Evolutionary conservation across 148 eudicot species (phyloP).

Genomic region (Bassia scoparia): DNA sequence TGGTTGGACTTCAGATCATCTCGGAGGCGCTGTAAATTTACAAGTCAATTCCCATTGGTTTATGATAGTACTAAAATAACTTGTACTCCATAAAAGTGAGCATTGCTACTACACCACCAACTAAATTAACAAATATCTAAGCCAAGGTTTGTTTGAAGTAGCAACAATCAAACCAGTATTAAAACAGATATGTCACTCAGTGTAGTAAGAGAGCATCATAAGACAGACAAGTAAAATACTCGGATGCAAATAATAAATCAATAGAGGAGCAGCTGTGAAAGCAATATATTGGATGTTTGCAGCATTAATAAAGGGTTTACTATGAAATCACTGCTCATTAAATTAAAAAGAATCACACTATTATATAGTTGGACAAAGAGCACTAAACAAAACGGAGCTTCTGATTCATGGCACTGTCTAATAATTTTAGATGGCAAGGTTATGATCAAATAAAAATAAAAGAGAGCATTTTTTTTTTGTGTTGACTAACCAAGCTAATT

Average conservation of each 20-base stretch:
- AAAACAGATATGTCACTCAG: neutral
- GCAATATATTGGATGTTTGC: too few relatives aligned
- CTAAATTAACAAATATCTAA: neutral
- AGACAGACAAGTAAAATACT: neutral
- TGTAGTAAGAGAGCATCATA: neutral
- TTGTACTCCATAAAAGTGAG: neutral
- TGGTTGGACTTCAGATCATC: conserved; percentile 93
- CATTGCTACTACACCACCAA: neutral
- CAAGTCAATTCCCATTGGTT: neutral
- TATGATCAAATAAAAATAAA: neutral
- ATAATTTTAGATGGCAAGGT: neutral
- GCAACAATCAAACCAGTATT: neutral
- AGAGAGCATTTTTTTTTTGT: neutral
- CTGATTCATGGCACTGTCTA: neutral
- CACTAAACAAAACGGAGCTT: neutral
- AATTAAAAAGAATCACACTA: too few relatives aligned
- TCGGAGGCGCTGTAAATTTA: conserved; percentile 58
- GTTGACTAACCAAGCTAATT: neutral
- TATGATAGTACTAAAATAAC: conserved; percentile 2
- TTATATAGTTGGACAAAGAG: neutral
- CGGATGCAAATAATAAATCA: too few relatives aligned
- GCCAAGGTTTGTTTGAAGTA: neutral
- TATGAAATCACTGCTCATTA: too few relatives aligned
- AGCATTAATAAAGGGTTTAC: too few relatives aligned
- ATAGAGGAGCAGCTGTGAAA: too few relatives aligned